Evolutionary conservation across 306 rosid species (phyloP).

Genomic region (Begonia peltatifolia): DNA sequence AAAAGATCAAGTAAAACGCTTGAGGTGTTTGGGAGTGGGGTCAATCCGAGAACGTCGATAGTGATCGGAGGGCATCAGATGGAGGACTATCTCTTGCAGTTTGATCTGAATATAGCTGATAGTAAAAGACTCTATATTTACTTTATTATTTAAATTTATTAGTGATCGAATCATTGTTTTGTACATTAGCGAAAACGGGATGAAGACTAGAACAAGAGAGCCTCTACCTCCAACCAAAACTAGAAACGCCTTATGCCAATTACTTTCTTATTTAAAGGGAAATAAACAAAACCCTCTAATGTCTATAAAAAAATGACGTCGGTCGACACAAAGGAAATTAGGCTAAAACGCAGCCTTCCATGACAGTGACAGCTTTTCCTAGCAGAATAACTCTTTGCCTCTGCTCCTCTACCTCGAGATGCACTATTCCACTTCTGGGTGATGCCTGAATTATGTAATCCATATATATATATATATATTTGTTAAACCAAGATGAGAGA

Average conservation of each 20-base stretch:
- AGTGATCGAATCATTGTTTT: too few species aligned
- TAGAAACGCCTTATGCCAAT: not conserved
- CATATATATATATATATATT: not conserved
- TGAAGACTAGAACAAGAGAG: too few species aligned
- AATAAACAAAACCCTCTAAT: not conserved
- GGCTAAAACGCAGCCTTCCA: constrained; percentile 52
- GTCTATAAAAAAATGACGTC: not conserved
- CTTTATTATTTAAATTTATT: too few species aligned
- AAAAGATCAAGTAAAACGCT: too few species aligned
- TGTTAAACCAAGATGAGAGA: not conserved
- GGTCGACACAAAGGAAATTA: constrained; percentile 1
- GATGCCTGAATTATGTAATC: constrained; percentile 41
- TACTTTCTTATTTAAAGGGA: not conserved
- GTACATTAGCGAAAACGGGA: too few species aligned
- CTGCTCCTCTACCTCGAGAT: constrained; percentile 43
- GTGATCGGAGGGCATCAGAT: constrained; percentile 47
- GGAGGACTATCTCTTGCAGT: constrained; percentile 40
- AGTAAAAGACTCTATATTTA: constrained; percentile 13
- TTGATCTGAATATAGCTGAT: constrained; percentile 36
- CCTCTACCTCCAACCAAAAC: too few species aligned
- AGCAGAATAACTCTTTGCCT: constrained; percentile 50
- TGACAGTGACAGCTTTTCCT: constrained; percentile 56
- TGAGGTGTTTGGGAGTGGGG: constrained; percentile 12
- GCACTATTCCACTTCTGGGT: constrained; percentile 48
- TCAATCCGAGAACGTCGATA: constrained; percentile 20